A percentile compares a stretch with the other conserved stretches of the same genome.
These are phyloP conservation scores for Evernia prunastri DNA, from an alignment of 495 filamentous ascomycete species.

Conservation along the genomic window DNA sequence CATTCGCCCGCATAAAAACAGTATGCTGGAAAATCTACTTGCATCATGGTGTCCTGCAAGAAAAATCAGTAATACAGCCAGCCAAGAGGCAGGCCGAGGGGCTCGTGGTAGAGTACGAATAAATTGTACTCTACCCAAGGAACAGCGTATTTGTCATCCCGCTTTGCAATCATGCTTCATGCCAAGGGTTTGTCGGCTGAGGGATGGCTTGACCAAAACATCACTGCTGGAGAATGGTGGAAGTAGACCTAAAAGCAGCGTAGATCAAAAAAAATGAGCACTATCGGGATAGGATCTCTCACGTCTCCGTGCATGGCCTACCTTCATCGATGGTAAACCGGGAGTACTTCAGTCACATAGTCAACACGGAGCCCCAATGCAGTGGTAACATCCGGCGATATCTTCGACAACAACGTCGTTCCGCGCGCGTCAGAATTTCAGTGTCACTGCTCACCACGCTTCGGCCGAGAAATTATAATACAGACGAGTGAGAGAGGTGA, in stretches of 20 bases:
- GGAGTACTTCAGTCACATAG: neutral
- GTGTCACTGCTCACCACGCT: neutral
- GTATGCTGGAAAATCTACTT: too few relatives aligned
- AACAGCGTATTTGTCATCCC: too few relatives aligned
- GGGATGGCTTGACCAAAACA: neutral
- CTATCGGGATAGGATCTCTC: neutral
- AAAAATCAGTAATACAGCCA: too few relatives aligned
- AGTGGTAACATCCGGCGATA: neutral
- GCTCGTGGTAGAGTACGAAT: too few relatives aligned
- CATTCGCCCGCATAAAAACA: too few relatives aligned
- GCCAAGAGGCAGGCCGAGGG: too few relatives aligned
- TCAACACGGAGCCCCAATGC: neutral
- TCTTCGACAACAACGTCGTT: neutral
- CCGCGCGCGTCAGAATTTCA: neutral
- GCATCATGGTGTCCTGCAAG: too few relatives aligned
- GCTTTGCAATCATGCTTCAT: neutral
- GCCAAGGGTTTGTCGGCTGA: neutral
- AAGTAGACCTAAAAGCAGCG: neutral
- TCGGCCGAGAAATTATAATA: neutral
- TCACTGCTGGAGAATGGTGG: neutral
- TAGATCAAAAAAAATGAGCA: neutral
- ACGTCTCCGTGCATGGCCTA: neutral
- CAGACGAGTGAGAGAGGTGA: too few relatives aligned
- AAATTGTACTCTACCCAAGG: too few relatives aligned
- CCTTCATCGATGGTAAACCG: neutral